Conservation (phyloP, 140 eudicot species). For the Erigeron philadelphicus region DNA sequence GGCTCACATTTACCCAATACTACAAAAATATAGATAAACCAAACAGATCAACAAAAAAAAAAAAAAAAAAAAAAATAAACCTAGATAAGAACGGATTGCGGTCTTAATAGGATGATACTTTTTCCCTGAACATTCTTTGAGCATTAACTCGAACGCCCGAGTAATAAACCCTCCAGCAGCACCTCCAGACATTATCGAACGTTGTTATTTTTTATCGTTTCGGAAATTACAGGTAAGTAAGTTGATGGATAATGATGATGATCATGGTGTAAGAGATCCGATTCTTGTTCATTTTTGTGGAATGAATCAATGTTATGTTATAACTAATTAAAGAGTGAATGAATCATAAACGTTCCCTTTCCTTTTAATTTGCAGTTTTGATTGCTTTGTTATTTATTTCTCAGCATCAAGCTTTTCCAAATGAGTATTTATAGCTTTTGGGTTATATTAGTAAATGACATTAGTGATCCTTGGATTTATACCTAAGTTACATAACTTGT, state of each 20-base stretch:
- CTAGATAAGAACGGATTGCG: conserved; percentile 59
- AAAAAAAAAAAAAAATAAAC: conserved; percentile 33
- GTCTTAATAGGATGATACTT: conserved; percentile 44
- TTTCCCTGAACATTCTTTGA: conserved; percentile 67
- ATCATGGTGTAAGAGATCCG: conserved; percentile 32
- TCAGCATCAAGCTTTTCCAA: conserved; percentile 4
- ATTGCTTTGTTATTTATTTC: conserved; percentile 15
- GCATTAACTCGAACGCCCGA: conserved; percentile 74
- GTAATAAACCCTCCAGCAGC: conserved; percentile 83
- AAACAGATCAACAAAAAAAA: neutral
- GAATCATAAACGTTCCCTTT: conserved; percentile 31
- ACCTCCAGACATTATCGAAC: conserved; percentile 50
- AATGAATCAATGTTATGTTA: conserved; percentile 22
- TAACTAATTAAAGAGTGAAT: conserved; percentile 28
- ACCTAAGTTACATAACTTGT: neutral
- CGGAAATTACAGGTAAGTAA: neutral
- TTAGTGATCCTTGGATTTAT: conserved; percentile 15
- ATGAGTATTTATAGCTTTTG: conserved; percentile 28
- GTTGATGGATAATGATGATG: conserved; percentile 17
- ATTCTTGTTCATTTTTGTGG: conserved; percentile 33
- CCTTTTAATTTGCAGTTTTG: conserved; percentile 39
- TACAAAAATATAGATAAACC: neutral
- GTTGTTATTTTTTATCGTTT: neutral
- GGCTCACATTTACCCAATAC: too few species aligned
- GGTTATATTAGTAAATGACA: conserved; percentile 1